Evolutionary conservation across 2,329 filamentous ascomycete species (phyloP).

Genomic region (Exophiala viscosa): DNA sequence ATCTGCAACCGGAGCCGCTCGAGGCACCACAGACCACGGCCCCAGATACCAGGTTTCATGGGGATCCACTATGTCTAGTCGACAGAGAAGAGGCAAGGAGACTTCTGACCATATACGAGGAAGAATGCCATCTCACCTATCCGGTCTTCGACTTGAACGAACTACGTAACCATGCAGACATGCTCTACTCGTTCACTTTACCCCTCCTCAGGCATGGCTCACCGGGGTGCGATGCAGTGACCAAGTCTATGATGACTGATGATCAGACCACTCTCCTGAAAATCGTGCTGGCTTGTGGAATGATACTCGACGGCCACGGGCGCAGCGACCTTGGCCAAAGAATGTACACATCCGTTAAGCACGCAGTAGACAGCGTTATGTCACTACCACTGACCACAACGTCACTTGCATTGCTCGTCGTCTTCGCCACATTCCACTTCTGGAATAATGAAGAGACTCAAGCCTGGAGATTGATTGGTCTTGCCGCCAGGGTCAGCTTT

Average conservation of each 20-base stretch:
- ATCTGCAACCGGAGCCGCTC: not conserved
- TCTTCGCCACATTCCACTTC: slow-evolving; percentile 74
- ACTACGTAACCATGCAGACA: no score
- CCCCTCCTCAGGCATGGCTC: no score
- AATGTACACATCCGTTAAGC: slow-evolving; percentile 73
- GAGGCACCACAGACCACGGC: not conserved
- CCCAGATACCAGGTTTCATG: not conserved
- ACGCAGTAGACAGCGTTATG: slow-evolving; percentile 62
- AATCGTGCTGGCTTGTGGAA: slow-evolving; percentile 72
- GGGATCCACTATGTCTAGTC: no score
- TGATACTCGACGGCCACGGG: slow-evolving; percentile 74
- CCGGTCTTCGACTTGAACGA: no score
- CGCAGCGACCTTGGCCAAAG: slow-evolving; percentile 69
- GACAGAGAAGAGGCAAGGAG: no score
- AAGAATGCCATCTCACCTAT: no score
- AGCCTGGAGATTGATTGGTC: slow-evolving; percentile 81
- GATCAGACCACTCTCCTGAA: slow-evolving; percentile 65
- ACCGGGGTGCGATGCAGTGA: no score
- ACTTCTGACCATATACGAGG: no score
- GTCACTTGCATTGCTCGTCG: slow-evolving; percentile 55
- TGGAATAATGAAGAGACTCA: slow-evolving; percentile 80
- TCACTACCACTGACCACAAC: slow-evolving; percentile 56
- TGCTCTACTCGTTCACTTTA: no score
- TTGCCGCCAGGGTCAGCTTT: slow-evolving; percentile 73
- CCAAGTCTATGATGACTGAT: no score